phyloP scores from a whole-genome alignment of 352 stramenopile species.

The Globisporangium cederbergense region DNA sequence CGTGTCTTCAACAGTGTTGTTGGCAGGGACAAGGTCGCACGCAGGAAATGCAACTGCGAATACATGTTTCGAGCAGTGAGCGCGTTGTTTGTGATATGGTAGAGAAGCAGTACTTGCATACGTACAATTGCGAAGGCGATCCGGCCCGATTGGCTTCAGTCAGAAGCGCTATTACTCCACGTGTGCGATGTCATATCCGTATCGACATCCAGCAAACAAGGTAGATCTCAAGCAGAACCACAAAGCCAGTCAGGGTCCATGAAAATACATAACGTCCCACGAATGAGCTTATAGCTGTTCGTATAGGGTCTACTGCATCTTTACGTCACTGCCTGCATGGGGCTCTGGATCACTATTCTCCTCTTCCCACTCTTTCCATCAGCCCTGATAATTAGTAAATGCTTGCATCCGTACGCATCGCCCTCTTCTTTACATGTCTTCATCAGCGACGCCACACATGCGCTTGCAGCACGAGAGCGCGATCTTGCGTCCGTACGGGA shows the following conservation, averaged over 20 bases:
- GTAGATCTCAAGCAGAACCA: neutral
- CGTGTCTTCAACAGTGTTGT: no score
- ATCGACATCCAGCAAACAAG: neutral
- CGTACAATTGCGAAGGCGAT: no score
- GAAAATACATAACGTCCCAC: neutral
- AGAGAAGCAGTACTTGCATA: no score
- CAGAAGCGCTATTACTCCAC: neutral
- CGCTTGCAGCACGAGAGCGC: constrained; percentile 64
- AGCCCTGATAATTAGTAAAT: neutral
- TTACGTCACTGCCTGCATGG: neutral
- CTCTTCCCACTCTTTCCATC: neutral
- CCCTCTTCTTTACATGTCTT: constrained; percentile 31
- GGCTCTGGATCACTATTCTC: neutral
- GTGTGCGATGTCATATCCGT: neutral
- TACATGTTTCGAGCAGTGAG: no score
- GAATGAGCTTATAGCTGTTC: neutral
- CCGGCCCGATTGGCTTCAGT: no score
- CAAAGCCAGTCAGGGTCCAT: neutral
- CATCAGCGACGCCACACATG: constrained; percentile 41
- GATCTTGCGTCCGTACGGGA: constrained; percentile 82
- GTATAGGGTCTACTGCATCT: neutral
- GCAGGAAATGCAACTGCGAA: neutral
- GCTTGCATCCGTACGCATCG: neutral
- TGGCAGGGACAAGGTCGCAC: neutral
- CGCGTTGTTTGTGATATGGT: no score